Base-by-base conservation (phyloP, 1,284 basidiomycete species). In the Cystobasidium sp. region DNA sequence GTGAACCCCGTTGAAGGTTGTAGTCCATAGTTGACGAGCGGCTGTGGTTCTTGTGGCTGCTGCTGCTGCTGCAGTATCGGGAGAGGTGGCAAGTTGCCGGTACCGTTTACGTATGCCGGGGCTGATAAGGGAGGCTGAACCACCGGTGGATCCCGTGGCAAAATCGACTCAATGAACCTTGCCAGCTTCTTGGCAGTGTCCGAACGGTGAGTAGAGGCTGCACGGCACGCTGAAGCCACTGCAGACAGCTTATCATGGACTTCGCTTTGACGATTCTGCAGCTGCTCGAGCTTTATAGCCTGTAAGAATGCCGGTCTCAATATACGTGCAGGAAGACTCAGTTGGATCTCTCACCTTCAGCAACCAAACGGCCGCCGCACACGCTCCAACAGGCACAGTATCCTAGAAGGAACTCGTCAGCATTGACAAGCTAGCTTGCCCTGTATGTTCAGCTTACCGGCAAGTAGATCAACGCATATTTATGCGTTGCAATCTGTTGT, bases 181-280 rank as follows among this genome's bases (percentile, higher is more conserved):
- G 64, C 64, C n/a, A 66, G 64, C 64, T 47, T 66, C n/a, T 51
- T 66, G 41, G 20, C 49, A 41, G 64, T 66, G 37, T 66, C 64
- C 18, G 64, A 52, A 3, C 51, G 47, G 20, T 66, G 64, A n/a
- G 53, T 52, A 14, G 49, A 47, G 9, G 64, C 64, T 52, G 64
- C 46, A 22, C 51, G n/a, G 20, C 49, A 51, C 5, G 49, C 64
- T 5, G 43, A 22, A 20, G 64, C 39, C 20, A 41, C 64, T 2
- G 64, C 37, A 6, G 51, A 43, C 22, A 66, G 22, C 31, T 20
- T 46, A 10, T 51, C 64, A 1, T 47, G 47, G n/a, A 66, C 64
- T 52, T 52, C 64, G 7, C 18, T n/a, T 24, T 41, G 37, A 9
- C 51, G 64, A 39, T 47, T 55, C 24, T 52, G 49, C 37, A 66